Evolutionary conservation across 139 green algal species (phyloP).

Genomic region (Haematococcus sp.): DNA sequence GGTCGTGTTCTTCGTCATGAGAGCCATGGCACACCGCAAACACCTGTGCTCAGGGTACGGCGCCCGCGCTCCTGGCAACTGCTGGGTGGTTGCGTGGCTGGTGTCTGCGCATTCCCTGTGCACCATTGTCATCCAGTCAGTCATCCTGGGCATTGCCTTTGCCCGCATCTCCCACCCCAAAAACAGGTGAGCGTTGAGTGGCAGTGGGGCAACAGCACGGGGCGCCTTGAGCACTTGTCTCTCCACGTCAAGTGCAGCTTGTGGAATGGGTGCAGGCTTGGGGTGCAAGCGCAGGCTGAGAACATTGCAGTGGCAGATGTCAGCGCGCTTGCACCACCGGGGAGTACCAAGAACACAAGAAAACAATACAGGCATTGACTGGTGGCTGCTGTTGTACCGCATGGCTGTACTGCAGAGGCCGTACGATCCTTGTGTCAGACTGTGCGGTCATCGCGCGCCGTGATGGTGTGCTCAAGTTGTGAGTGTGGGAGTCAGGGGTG

Average conservation of each 20-base stretch:
- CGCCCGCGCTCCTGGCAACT: constrained; percentile 66
- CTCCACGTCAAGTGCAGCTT: no score
- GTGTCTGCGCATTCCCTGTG: constrained; percentile 71
- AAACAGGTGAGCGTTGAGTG: constrained; percentile 42
- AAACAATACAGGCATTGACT: no score
- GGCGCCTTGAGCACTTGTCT: no score
- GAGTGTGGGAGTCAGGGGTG: constrained; percentile 15
- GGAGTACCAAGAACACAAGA: no score
- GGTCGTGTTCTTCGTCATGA: no score
- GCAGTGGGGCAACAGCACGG: no score
- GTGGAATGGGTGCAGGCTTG: no score
- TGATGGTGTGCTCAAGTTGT: constrained; percentile 89
- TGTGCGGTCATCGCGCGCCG: constrained; percentile 68
- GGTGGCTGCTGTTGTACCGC: no score
- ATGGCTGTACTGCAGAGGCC: constrained; percentile 35
- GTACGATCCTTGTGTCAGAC: constrained; percentile 85
- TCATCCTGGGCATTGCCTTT: constrained; percentile 83
- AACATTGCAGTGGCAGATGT: no score
- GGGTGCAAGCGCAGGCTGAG: no score
- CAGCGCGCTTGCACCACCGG: no score
- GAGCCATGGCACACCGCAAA: no score
- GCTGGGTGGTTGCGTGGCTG: constrained; percentile 58
- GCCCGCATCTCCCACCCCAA: constrained; percentile 78
- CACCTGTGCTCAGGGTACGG: constrained; percentile 62
- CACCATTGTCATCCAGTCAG: constrained; percentile 67